Base-by-base conservation (phyloP, 306 rosid species). In the Quercus aquifolioides region DNA sequence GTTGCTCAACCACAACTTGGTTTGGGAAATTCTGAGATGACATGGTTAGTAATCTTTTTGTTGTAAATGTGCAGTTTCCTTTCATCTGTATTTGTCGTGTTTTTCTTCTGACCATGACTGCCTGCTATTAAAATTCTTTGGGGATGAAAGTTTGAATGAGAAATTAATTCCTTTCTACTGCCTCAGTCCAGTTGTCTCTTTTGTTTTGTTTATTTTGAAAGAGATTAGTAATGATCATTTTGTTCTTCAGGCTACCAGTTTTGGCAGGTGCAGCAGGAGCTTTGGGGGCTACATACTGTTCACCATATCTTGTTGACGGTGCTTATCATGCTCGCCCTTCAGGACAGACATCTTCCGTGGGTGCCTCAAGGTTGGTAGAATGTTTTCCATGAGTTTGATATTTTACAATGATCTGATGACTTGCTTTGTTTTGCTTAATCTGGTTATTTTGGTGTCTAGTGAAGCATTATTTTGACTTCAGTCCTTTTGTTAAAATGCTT, bases 261-360 rank as follows among this genome's bases (percentile, higher is more conserved):
- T 87, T 96, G 86, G 95, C 99, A 7, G 98, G 99, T 63, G 94
- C 99, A 79, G 97, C 97, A 0, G 99, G 99, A 82, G 96, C 94
- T 38, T 76, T 94, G 71, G 98, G 98, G 68, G 91, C 94, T 65
- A 65, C 91, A 11, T 96, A 91, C 74, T 92, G 97, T 73, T 76
- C 99, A 54, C 96, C 99, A 23, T 95, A 93, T 87, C 78, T 96
- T 76, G 96, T 91, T 86, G 99, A 96, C 23, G 90, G 94, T 78
- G 83, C 94, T 80, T 89, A 91, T 78, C 85, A 88, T 85, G 76
- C 91, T 81, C 90, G 88, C 58, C 96, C 93, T 14, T 86, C 96
- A 1, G 99, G 97, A 33, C 94, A 91, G 84, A 75, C 92, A 73
- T 88, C 98, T 79, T 85, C 93, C 59, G 60, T 75, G 26, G 88